Percentiles rank a stretch among this genome's conserved stretches.
Evolutionary conservation across 1,139 yeast species (phyloP).

Genomic region (Magnusiomyces tetraspermus): DNA sequence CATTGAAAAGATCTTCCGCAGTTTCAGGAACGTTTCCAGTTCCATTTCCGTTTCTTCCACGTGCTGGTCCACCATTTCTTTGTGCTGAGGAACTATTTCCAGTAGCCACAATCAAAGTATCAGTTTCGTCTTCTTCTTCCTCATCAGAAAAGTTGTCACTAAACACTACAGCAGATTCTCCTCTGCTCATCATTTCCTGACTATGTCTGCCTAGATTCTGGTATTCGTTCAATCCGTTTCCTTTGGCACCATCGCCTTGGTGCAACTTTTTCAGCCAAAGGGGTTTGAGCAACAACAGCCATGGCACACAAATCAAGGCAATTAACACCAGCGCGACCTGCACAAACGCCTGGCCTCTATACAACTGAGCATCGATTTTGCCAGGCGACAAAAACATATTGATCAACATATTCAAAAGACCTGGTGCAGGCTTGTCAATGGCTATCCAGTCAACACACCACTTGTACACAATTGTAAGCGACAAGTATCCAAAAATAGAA

Average conservation of each 20-base stretch:
- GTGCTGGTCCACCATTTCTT: no score
- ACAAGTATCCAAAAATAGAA: constrained; percentile 85
- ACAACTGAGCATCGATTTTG: constrained; percentile 67
- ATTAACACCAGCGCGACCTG: constrained; percentile 65
- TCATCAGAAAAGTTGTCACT: neutral
- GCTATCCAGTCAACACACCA: constrained; percentile 93
- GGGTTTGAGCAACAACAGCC: constrained; percentile 88
- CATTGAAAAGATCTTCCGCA: constrained; percentile 22
- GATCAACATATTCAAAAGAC: constrained; percentile 85
- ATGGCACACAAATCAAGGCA: constrained; percentile 88
- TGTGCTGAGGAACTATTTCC: no score
- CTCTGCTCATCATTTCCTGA: constrained; percentile 19
- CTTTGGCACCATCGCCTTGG: constrained; percentile 24
- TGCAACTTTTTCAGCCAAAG: constrained; percentile 47
- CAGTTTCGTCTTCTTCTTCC: neutral
- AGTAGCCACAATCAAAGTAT: no score
- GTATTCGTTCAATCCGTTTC: constrained; percentile 23
- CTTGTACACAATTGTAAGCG: constrained; percentile 77
- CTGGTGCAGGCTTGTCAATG: constrained; percentile 72
- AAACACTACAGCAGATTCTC: no score
- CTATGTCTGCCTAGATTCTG: constrained; percentile 23
- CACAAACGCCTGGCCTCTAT: constrained; percentile 72
- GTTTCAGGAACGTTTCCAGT: constrained; percentile 18
- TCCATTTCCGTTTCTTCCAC: constrained; percentile 16
- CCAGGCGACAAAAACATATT: constrained; percentile 96